Conservation (phyloP, 1,139 yeast genomes). For the Diutina siamensis region DNA sequence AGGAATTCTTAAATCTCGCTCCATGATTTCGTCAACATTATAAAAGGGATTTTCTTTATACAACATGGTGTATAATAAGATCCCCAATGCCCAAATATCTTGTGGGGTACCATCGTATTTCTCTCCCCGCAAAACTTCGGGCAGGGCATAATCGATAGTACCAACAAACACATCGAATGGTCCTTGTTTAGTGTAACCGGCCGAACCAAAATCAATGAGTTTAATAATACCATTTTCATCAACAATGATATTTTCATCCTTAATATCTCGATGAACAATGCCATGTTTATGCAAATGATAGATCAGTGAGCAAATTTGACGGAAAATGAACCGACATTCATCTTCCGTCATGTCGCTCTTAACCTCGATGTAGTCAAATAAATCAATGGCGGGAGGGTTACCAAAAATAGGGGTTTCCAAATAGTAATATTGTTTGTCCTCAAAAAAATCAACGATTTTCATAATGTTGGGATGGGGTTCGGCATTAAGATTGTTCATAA, state of each 20-base stretch:
- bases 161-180: slow-evolving; percentile 98
- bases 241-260: slow-evolving; percentile 87
- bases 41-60: slow-evolving; percentile 93
- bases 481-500: slow-evolving; percentile 65
- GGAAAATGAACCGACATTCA: slow-evolving; percentile 68
- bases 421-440: slow-evolving; percentile 79
- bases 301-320: slow-evolving; percentile 68
- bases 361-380: slow-evolving; percentile 83
- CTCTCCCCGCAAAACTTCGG: slow-evolving; percentile 83
- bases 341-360: slow-evolving; percentile 65
- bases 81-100: slow-evolving; percentile 95
- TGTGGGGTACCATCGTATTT: slow-evolving; percentile 89
- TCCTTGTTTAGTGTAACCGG: slow-evolving; percentile 81
- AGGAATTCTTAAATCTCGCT: slow-evolving; percentile 68
- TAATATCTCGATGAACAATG: slow-evolving; percentile 87
- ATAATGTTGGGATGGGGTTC: slow-evolving; percentile 82
- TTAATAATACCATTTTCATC: slow-evolving; percentile 70
- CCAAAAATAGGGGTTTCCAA: slow-evolving; percentile 89
- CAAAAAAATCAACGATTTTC: slow-evolving; percentile 80
- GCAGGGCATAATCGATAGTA: slow-evolving; percentile 93
- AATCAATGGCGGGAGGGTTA: slow-evolving; percentile 76
- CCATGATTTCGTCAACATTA: slow-evolving; percentile 90
- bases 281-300: slow-evolving; percentile 76
- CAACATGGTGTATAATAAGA: slow-evolving; percentile 75
- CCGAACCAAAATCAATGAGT: slow-evolving; percentile 90